A percentile compares a stretch with the other conserved stretches of the same genome.
Evolutionary conservation across 257 asterid species (phyloP).

Genomic region (Linaria vulgaris): DNA sequence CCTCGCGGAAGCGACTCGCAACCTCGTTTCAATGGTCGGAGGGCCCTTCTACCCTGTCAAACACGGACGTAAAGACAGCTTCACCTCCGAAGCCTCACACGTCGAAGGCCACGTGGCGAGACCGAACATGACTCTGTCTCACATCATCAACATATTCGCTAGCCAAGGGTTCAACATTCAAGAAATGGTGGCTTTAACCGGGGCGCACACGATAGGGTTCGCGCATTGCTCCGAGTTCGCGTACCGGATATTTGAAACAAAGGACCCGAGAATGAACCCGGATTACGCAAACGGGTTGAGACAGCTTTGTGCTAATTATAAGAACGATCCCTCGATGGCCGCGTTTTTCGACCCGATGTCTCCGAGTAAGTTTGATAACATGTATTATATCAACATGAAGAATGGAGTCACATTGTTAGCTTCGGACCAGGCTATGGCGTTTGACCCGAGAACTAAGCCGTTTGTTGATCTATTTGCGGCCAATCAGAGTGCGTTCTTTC

Average conservation of each 20-base stretch:
- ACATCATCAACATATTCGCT: slow-evolving; percentile 49
- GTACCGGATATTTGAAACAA: slow-evolving; percentile 49
- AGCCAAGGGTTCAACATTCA: slow-evolving; percentile 39
- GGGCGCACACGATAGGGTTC: slow-evolving; percentile 88
- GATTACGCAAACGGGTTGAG: slow-evolving; percentile 43
- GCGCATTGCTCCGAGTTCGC: slow-evolving; percentile 76
- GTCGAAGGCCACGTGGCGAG: slow-evolving; percentile 79
- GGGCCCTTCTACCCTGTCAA: slow-evolving; percentile 64
- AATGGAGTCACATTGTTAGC: slow-evolving; percentile 59
- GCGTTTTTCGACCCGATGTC: slow-evolving; percentile 82
- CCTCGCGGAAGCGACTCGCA: slow-evolving; percentile 70
- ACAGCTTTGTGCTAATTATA: slow-evolving; percentile 51
- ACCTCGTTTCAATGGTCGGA: slow-evolving; percentile 69
- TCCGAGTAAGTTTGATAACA: slow-evolving; percentile 83
- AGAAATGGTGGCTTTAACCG: slow-evolving; percentile 77
- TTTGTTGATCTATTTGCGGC: slow-evolving; percentile 68
- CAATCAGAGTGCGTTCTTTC: slow-evolving; percentile 55
- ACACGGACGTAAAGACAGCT: slow-evolving; percentile 69
- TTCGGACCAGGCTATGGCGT: slow-evolving; percentile 57
- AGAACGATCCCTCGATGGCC: slow-evolving; percentile 34
- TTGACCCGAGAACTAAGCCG: slow-evolving; percentile 65
- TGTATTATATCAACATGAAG: slow-evolving; percentile 49
- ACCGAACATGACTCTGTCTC: slow-evolving; percentile 52
- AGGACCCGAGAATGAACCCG: slow-evolving; percentile 67
- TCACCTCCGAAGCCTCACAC: slow-evolving; percentile 38